Conservation (phyloP, 768 basidiomycete genomes). For the Suillus ampliporus region DNA sequence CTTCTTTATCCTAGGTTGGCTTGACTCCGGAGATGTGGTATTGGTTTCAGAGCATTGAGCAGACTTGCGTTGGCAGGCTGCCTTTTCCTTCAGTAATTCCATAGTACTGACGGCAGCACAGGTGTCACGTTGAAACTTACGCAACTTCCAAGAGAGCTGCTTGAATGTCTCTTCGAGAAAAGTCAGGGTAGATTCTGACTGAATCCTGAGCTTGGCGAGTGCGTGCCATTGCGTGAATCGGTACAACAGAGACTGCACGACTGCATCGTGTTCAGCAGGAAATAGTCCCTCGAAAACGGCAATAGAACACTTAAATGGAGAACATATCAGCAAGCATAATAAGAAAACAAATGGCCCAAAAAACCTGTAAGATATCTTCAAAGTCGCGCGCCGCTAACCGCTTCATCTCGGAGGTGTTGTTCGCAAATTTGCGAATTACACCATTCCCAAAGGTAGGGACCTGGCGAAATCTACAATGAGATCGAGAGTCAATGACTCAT, state of each 20-base stretch:
- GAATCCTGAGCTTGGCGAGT: constrained; percentile 39
- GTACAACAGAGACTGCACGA: constrained; percentile 31
- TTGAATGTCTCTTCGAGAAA: constrained; percentile 20
- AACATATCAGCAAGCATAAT: too few species aligned
- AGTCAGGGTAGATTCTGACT: constrained; percentile 27
- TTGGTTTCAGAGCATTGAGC: constrained; percentile 9
- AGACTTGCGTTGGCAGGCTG: constrained; percentile 25
- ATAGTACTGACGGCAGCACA: constrained; percentile 31
- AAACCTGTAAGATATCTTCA: constrained; percentile 33
- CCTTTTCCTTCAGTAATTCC: constrained; percentile 36
- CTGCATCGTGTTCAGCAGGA: constrained; percentile 24
- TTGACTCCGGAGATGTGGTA: not conserved
- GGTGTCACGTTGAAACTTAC: constrained; percentile 31
- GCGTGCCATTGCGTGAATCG: constrained; percentile 39
- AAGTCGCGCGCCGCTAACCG: constrained; percentile 30
- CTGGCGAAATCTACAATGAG: constrained; percentile 15
- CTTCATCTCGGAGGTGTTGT: constrained; percentile 27
- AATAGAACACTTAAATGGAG: constrained; percentile 33
- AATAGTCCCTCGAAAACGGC: constrained; percentile 45
- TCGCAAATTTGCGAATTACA: constrained; percentile 24
- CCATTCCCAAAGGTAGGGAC: constrained; percentile 29
- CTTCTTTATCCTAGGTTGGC: constrained; percentile 9
- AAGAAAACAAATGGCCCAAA: too few species aligned
- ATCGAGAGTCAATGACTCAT: too few species aligned
- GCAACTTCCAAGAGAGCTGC: constrained; percentile 31